phyloP scores from a whole-genome alignment of 2,329 filamentous ascomycete species.

The Fusarium subtropicale region DNA sequence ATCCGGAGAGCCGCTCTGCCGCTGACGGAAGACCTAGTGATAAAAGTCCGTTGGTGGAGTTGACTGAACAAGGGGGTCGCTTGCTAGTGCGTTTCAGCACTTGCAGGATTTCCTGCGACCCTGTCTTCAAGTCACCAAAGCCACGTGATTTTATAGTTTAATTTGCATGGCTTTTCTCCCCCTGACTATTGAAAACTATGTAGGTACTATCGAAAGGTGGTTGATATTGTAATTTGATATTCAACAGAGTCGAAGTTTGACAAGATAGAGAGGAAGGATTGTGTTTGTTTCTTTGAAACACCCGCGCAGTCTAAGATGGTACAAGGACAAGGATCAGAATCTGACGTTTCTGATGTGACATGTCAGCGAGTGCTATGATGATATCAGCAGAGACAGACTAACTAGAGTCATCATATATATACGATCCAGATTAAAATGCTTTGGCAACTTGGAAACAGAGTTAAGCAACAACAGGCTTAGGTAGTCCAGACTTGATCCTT shows the following conservation, averaged over 20 bases:
- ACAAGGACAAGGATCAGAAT: slow-evolving; percentile 21
- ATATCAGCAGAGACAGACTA: background rate
- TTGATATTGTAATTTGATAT: background rate
- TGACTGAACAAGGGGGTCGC: slow-evolving; percentile 14
- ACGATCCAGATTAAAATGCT: background rate
- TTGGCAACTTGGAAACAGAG: background rate
- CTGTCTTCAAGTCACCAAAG: slow-evolving; percentile 1
- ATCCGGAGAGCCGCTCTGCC: background rate
- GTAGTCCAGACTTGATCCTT: background rate
- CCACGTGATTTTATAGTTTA: slow-evolving; percentile 14
- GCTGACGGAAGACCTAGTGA: background rate
- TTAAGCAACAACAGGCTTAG: slow-evolving; percentile 3
- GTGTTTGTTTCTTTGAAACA: slow-evolving; percentile 41
- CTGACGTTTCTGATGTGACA: slow-evolving; percentile 6
- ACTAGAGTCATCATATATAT: background rate
- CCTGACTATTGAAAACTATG: slow-evolving; percentile 1
- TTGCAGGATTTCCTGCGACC: slow-evolving; percentile 4
- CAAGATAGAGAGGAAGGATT: background rate
- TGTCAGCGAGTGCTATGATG: background rate
- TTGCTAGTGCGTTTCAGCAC: slow-evolving; percentile 34
- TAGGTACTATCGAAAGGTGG: background rate
- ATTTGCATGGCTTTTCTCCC: background rate
- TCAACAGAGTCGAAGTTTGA: background rate
- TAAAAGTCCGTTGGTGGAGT: background rate
- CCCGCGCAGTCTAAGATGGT: slow-evolving; percentile 30